These are phyloP conservation scores for Phaeoacremonium minimum DNA, from an alignment of 2,329 filamentous ascomycete genomes.

Conservation along the genomic window DNA sequence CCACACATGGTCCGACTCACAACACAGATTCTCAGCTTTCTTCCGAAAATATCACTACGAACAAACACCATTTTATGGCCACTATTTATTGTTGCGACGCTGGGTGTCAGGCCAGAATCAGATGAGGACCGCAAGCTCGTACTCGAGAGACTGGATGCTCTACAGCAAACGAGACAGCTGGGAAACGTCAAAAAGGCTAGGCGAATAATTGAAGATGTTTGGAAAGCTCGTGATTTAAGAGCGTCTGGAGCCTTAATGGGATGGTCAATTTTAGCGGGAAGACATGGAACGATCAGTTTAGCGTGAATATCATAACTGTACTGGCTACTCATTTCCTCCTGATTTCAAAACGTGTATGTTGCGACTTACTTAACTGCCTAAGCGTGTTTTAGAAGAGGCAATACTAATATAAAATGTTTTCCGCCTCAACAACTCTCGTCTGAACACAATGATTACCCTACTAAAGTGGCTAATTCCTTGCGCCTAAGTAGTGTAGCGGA, in stretches of 20 bases:
- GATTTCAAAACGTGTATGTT: too few species aligned
- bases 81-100: constrained; percentile 21
- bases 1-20: constrained; percentile 15
- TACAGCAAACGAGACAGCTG: constrained; percentile 22
- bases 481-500: constrained; percentile 18
- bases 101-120: constrained; percentile 18
- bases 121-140: constrained; percentile 19
- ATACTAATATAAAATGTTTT: too few species aligned
- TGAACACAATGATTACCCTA: constrained; percentile 1
- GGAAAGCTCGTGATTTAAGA: constrained; percentile 20
- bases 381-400: too few species aligned
- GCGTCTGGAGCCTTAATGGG: constrained; percentile 3
- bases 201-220: constrained; percentile 20
- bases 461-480: neutral
- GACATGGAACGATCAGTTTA: constrained; percentile 16
- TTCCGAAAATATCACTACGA: constrained; percentile 16
- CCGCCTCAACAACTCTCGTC: too few species aligned
- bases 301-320: too few species aligned
- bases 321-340: too few species aligned
- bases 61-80: constrained; percentile 22
- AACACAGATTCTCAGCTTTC: constrained; percentile 14
- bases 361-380: too few species aligned
- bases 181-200: constrained; percentile 23
- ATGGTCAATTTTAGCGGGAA: constrained; percentile 7
- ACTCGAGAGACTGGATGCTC: constrained; percentile 14